Base-by-base conservation (phyloP, 164 flowering plant species). In the Magnolia officinalis region DNA sequence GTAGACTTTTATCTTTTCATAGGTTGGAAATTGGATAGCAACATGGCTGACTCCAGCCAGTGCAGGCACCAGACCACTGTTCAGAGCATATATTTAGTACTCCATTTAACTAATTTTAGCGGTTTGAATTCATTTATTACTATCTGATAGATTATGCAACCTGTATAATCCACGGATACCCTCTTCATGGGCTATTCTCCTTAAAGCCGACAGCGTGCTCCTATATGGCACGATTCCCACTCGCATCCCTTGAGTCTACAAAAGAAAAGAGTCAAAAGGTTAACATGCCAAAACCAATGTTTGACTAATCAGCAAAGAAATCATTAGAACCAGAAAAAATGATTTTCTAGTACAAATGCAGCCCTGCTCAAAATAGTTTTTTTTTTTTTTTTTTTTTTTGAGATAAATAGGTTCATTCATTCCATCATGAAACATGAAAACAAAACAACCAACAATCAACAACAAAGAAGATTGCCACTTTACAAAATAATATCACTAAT, bases 11-110 rank as follows among this genome's bases (percentile, higher is more conserved):
- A 94, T 90, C 78, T 86, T 91, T 87, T 96, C 99, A 78, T 96
- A 96, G 21, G 88, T 82, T 24, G 98, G 99, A 78, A 96, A 94
- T 76, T 96, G 99, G 74, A 96, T 94, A 50, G 99, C 99, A 67
- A 96, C 99, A 85, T 96, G 99, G 85, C 93, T 94, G 70, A 94
- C 82, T 80, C 99, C 99, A 76, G 90, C 98, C 86, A 96, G 84
- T 67, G 98, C 98, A 73, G 99, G 99, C 64, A 96, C 92, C 55
- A 94, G 95, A 78, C 99, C 99, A 85, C 99, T 96, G 90, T 81
- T 75, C 76, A 78, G 24, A 72, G 80, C 52, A 75, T 37, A 61
- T 2, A 70, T 67, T 74, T 31, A 73, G 51, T 18, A 68, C 6
- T 8, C 19, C 8, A 70, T 31, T 70, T n/a, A 50, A n/a, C 11